Percentiles rank a stretch among this genome's conserved stretches.
Evolutionary conservation across 768 basidiomycete species (phyloP).

Genomic region (Plicaturopsis crispa): DNA sequence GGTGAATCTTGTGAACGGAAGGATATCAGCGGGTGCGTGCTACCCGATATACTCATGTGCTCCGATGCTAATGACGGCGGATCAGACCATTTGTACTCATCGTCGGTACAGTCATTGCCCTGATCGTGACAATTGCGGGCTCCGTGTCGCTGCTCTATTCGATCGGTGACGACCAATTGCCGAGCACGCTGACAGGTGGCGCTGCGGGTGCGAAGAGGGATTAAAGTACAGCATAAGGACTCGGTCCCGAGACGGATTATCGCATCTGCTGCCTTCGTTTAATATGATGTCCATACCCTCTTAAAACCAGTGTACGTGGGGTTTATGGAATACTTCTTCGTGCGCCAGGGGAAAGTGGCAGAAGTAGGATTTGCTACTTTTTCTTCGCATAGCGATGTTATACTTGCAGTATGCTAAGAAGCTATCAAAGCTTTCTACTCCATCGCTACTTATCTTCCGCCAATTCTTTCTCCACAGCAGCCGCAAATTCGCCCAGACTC

Average conservation of each 20-base stretch:
- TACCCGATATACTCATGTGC: background rate
- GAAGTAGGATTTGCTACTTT: too few species aligned
- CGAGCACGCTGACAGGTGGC: slow-evolving; percentile 66
- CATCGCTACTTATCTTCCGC: too few species aligned
- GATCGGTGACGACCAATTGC: slow-evolving; percentile 55
- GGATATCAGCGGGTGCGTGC: slow-evolving; percentile 72
- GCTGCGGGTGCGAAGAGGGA: slow-evolving; percentile 48
- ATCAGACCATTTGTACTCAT: slow-evolving; percentile 69
- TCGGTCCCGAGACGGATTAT: too few species aligned
- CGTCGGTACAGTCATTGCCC: slow-evolving; percentile 54
- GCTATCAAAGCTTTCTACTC: too few species aligned
- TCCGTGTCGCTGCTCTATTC: slow-evolving; percentile 59
- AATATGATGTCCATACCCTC: too few species aligned
- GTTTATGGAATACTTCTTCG: too few species aligned
- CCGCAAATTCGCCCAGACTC: slow-evolving; percentile 54
- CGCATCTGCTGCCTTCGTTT: too few species aligned
- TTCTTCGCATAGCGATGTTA: too few species aligned
- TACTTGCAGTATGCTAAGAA: too few species aligned
- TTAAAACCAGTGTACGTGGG: too few species aligned
- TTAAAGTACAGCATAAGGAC: too few species aligned
- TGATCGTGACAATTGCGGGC: slow-evolving; percentile 60
- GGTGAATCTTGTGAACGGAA: slow-evolving; percentile 71
- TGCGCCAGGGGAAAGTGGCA: too few species aligned
- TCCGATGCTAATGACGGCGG: background rate
- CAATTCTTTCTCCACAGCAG: slow-evolving; percentile 42